These are phyloP conservation scores for Aspergillus awamori DNA, from an alignment of 2,329 filamentous ascomycete species.

Conservation along the genomic window DNA sequence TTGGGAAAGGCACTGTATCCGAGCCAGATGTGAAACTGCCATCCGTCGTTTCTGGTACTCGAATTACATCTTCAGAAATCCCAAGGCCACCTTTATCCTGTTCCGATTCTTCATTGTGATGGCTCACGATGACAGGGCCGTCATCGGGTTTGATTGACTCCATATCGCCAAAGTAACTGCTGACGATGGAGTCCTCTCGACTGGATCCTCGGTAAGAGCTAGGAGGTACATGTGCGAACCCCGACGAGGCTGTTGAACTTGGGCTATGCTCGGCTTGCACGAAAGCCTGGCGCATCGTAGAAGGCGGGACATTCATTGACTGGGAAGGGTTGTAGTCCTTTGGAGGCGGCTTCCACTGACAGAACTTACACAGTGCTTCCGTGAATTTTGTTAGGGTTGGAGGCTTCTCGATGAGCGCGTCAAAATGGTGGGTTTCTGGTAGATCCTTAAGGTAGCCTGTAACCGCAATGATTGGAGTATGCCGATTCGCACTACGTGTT, in stretches of 20 bases:
- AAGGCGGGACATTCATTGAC: constrained; percentile 62
- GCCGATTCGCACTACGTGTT: constrained; percentile 90
- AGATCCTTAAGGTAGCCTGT: constrained; percentile 98
- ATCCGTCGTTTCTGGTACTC: constrained; percentile 26
- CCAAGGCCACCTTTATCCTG: constrained; percentile 69
- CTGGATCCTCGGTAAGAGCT: constrained; percentile 79
- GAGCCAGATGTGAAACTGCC: constrained; percentile 20
- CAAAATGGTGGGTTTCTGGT: constrained; percentile 92
- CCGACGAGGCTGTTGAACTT: constrained; percentile 74
- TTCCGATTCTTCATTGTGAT: constrained; percentile 77
- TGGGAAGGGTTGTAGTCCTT: constrained; percentile 56
- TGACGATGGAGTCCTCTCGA: constrained; percentile 81
- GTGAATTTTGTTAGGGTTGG: constrained; percentile 89
- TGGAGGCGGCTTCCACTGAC: constrained; percentile 86
- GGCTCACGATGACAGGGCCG: constrained; percentile 72
- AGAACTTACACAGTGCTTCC: constrained; percentile 83
- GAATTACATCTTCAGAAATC: constrained; percentile 64
- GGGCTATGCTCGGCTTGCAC: constrained; percentile 76
- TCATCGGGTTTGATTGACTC: constrained; percentile 80
- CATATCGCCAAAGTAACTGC: constrained; percentile 81
- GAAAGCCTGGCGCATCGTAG: constrained; percentile 67
- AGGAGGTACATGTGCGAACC: constrained; percentile 69
- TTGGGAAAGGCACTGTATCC: constrained; percentile 50
- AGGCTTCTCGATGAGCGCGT: constrained; percentile 93
- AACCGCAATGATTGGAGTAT: constrained; percentile 93